A percentile compares a stretch with the other conserved stretches of the same genome.
Evolutionary conservation across 371 early-diverging fungal genomes (phyloP).

Genomic region (Mucor irregularis): DNA sequence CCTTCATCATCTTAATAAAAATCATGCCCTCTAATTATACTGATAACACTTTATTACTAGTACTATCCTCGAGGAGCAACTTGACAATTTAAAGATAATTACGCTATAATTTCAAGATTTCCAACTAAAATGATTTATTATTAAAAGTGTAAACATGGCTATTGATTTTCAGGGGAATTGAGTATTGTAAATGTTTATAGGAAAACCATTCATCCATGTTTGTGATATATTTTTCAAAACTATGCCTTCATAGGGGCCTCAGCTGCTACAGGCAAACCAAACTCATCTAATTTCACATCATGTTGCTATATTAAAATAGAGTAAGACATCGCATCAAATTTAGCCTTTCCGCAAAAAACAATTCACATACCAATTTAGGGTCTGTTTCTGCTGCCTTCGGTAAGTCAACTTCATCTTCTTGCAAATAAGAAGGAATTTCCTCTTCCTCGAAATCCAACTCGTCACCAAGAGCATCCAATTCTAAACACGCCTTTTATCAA

Average conservation of each 20-base stretch:
- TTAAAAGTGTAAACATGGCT: too few species aligned
- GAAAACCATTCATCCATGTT: too few species aligned
- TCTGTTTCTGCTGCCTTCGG: slow-evolving; percentile 56
- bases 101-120: too few species aligned
- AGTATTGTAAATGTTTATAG: too few species aligned
- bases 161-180: too few species aligned
- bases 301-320: slow-evolving; percentile 12
- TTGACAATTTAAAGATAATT: too few species aligned
- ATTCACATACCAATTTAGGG: slow-evolving; percentile 41
- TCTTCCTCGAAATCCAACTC: slow-evolving; percentile 84
- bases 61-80: too few species aligned
- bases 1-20: too few species aligned
- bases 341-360: not conserved
- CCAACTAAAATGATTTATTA: too few species aligned
- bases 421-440: slow-evolving; percentile 69
- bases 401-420: slow-evolving; percentile 50
- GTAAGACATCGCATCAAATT: too few species aligned
- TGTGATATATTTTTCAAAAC: not conserved
- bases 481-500: slow-evolving; percentile 31
- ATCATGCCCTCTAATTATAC: too few species aligned
- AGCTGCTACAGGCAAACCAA: slow-evolving; percentile 55
- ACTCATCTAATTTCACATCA: slow-evolving; percentile 55
- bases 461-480: slow-evolving; percentile 94
- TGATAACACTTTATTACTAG: too few species aligned
- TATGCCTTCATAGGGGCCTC: slow-evolving; percentile 53